Conservation (phyloP, 2,329 filamentous ascomycete species). For the Pseudogymnoascus sp. region DNA sequence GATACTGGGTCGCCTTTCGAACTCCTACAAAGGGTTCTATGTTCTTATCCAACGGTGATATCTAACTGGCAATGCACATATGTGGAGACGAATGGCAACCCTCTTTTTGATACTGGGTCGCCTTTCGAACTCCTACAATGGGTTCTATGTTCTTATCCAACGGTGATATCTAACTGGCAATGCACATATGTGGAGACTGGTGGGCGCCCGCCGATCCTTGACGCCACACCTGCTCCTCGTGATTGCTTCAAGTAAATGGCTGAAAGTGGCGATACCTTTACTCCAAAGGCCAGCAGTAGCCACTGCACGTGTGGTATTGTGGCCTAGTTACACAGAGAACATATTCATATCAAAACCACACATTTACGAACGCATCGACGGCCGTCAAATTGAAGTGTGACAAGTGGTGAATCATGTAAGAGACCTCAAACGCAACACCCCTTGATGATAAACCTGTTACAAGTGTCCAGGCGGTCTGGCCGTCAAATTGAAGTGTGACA, state of each 20-base stretch:
- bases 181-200: not conserved
- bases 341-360: not conserved
- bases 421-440: not conserved
- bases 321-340: not conserved
- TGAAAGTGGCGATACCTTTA: not conserved
- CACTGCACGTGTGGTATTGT: not conserved
- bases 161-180: not conserved
- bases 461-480: not conserved
- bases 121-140: not conserved
- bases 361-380: not conserved
- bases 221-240: not conserved
- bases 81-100: not conserved
- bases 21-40: not conserved
- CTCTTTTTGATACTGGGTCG: not conserved
- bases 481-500: not conserved
- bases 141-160: not conserved
- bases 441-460: slow-evolving; percentile 1
- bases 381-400: not conserved
- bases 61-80: not conserved
- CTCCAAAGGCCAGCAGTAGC: not conserved
- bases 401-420: not conserved
- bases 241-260: slow-evolving; percentile 4
- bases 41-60: not conserved
- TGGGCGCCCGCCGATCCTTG: not conserved
- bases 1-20: not conserved